Conservation (phyloP, 202 grass and related monocot species). For the Hordeum pubiflorum region DNA sequence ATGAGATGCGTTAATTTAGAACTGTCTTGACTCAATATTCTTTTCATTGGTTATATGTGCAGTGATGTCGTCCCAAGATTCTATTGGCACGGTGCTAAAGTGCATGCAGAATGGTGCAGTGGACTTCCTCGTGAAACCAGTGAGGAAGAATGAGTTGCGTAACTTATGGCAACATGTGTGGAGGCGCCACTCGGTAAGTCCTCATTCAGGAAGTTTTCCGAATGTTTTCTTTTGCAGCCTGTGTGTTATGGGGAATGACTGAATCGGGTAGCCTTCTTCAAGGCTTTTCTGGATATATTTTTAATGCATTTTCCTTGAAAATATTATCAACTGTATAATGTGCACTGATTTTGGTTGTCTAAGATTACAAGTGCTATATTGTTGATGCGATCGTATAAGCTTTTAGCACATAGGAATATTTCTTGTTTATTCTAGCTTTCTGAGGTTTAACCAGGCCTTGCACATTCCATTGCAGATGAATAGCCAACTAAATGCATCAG, state of each 20-base stretch:
- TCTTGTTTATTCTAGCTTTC: constrained; percentile 17
- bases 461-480: constrained; percentile 47
- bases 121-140: constrained; percentile 92
- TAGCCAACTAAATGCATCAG: constrained; percentile 60
- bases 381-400: not conserved
- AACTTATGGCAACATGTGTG: constrained; percentile 99
- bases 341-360: not conserved
- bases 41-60: constrained; percentile 15
- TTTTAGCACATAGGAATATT: not conserved
- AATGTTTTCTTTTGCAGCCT: constrained; percentile 1
- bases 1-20: not conserved
- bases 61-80: constrained; percentile 99
- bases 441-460: constrained; percentile 14
- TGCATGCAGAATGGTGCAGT: constrained; percentile 93
- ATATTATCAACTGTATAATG: not conserved
- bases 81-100: constrained; percentile 83
- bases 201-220: not conserved
- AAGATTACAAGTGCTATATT: not conserved
- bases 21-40: not conserved
- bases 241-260: not conserved
- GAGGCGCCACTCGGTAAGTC: constrained; percentile 85
- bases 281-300: not conserved
- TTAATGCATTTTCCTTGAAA: not conserved
- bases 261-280: not conserved
- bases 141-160: constrained; percentile 83